Conservation (phyloP, 2,329 filamentous ascomycete genomes). For the Emergomyces orientalis region DNA sequence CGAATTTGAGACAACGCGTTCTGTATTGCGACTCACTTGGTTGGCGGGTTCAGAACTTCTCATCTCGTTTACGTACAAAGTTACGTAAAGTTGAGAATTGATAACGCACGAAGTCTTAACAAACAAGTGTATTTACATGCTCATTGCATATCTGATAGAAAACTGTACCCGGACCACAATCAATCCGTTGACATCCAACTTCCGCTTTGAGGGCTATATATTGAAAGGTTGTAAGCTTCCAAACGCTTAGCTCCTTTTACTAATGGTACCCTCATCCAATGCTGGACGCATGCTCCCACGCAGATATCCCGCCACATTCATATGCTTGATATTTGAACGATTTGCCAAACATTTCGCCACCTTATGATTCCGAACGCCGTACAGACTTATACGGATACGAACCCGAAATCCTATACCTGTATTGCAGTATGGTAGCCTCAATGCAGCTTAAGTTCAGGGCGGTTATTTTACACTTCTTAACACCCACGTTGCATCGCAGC, state of each 20-base stretch:
- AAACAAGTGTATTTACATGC: neutral
- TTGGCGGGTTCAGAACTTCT: neutral
- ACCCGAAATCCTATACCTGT: neutral
- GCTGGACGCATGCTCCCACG: neutral
- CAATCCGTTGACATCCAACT: neutral
- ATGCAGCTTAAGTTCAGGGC: neutral
- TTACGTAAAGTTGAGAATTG: neutral
- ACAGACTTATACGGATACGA: neutral
- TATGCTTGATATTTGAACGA: neutral
- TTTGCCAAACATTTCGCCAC: neutral
- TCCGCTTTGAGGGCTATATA: neutral
- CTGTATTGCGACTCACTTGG: too few species aligned
- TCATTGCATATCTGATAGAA: neutral
- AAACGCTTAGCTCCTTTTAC: neutral
- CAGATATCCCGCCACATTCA: neutral
- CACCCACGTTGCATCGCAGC: neutral
- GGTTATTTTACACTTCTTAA: neutral
- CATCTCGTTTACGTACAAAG: neutral
- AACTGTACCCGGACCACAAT: neutral
- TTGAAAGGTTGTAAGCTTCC: neutral
- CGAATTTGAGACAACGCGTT: neutral
- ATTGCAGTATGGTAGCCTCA: neutral
- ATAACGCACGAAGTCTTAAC: too few species aligned
- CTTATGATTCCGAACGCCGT: neutral
- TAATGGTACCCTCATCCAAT: neutral